These are phyloP conservation scores for Candida gorgasii DNA, from an alignment of 805 yeast species.

Conservation along the genomic window DNA sequence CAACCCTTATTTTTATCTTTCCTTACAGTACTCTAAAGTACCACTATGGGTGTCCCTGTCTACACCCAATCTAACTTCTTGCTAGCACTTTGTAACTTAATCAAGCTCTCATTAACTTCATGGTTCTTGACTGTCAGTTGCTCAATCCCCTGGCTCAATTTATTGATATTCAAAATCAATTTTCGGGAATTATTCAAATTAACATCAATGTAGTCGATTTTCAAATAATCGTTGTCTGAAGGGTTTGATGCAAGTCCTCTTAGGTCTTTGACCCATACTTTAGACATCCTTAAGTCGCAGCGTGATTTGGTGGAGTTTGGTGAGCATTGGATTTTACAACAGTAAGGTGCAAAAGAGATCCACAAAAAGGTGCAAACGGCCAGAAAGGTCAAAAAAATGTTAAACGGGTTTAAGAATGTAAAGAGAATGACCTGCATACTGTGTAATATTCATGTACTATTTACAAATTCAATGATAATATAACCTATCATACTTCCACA, in stretches of 20 bases:
- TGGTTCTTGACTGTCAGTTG: constrained; percentile 3
- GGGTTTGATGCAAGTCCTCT: constrained; percentile 18
- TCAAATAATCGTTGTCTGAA: constrained; percentile 27
- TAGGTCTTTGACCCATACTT: constrained; percentile 16
- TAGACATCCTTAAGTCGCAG: background rate
- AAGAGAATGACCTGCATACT: too few species aligned
- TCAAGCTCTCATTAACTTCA: constrained; percentile 16
- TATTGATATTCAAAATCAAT: constrained; percentile 22
- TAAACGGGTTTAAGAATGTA: too few species aligned
- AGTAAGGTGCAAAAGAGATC: too few species aligned
- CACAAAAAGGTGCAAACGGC: too few species aligned
- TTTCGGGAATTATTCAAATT: constrained; percentile 35
- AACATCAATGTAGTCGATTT: constrained; percentile 34
- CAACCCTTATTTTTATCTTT: too few species aligned
- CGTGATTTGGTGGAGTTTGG: too few species aligned
- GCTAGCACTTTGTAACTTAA: constrained; percentile 10
- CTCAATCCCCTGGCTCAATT: constrained; percentile 10
- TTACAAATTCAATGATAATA: constrained; percentile 4
- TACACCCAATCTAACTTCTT: constrained; percentile 12
- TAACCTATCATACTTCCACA: constrained; percentile 38
- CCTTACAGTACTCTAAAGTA: too few species aligned
- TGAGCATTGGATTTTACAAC: too few species aligned
- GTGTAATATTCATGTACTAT: too few species aligned
- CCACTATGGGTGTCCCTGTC: too few species aligned
- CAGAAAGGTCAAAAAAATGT: too few species aligned